Percentiles rank a stretch among this genome's conserved stretches.
Conservation (phyloP, 768 basidiomycete species). For the Plicaturopsis crispa region DNA sequence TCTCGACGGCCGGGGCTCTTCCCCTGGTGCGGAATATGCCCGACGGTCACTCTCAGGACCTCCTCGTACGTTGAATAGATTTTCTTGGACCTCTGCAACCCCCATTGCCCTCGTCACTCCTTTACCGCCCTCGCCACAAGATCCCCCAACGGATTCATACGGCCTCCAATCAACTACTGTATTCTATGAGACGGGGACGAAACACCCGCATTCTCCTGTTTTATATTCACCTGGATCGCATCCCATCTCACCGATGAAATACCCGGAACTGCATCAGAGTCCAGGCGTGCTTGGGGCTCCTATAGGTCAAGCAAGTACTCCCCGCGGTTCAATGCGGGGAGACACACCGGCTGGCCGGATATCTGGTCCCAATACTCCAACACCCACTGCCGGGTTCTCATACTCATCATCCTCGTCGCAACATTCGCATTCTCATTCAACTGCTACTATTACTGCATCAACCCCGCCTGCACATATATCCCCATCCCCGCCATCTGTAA, state of each 20-base stretch:
- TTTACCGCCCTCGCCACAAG: constrained; percentile 41
- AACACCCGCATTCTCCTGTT: constrained; percentile 35
- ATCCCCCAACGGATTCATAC: constrained; percentile 27
- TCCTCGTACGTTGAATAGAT: constrained; percentile 30
- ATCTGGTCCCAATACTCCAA: constrained; percentile 35
- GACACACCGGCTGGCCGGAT: constrained; percentile 14
- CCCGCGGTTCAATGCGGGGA: constrained; percentile 10
- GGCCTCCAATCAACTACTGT: constrained; percentile 47
- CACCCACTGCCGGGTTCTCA: constrained; percentile 18
- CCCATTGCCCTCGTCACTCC: constrained; percentile 31
- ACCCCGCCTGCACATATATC: constrained; percentile 25
- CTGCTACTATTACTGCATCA: constrained; percentile 38
- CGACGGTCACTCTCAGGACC: constrained; percentile 39
- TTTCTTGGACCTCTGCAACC: constrained; percentile 30
- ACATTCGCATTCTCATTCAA: constrained; percentile 43
- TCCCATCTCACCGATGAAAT: constrained; percentile 35
- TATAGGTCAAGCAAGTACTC: constrained; percentile 15
- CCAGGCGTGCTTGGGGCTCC: constrained; percentile 9
- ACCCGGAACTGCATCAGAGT: constrained; percentile 19
- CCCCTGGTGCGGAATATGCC: constrained; percentile 29
- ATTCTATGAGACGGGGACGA: constrained; percentile 60
- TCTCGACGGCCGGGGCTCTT: constrained; percentile 9
- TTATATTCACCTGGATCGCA: constrained; percentile 38
- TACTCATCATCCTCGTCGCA: constrained; percentile 7
- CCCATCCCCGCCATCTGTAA: constrained; percentile 9